phyloP scores from a whole-genome alignment of 805 yeast species.

The Metschnikowia noctiluminum region DNA sequence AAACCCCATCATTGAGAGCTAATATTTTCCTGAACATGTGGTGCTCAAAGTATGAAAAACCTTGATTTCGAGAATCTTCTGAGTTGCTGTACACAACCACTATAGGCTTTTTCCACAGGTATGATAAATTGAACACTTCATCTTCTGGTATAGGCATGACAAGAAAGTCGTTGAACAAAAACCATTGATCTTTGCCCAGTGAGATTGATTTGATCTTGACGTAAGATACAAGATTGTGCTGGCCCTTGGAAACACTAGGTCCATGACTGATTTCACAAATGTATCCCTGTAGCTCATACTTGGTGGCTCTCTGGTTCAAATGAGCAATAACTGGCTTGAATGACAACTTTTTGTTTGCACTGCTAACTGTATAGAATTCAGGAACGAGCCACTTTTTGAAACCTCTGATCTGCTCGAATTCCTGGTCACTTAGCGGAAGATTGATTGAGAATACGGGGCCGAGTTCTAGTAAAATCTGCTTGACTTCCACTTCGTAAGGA shows the following conservation, averaged over 20 bases:
- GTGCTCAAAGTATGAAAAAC: slow-evolving; percentile 36
- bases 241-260: slow-evolving; percentile 32
- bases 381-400: slow-evolving; percentile 59
- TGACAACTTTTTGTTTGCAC: slow-evolving; percentile 31
- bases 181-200: slow-evolving; percentile 53
- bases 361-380: slow-evolving; percentile 48
- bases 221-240: slow-evolving; percentile 60
- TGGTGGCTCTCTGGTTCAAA: slow-evolving; percentile 31
- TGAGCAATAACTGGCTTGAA: slow-evolving; percentile 34
- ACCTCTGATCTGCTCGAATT: slow-evolving; percentile 48
- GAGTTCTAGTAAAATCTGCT: slow-evolving; percentile 47
- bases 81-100: slow-evolving; percentile 60
- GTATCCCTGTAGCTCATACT: slow-evolving; percentile 64
- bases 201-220: slow-evolving; percentile 37
- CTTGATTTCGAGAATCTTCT: slow-evolving; percentile 39
- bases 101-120: slow-evolving; percentile 83
- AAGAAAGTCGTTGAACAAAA: slow-evolving; percentile 84
- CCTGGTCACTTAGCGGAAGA: slow-evolving; percentile 51
- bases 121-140: slow-evolving; percentile 71
- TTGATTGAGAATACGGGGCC: slow-evolving; percentile 69
- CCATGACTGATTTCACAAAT: slow-evolving; percentile 64
- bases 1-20: slow-evolving; percentile 54
- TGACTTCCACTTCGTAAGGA: slow-evolving; percentile 46
- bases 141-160: slow-evolving; percentile 70
- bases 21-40: slow-evolving; percentile 18